Evolutionary conservation across 1,139 yeast species (phyloP), one percentile per base, ranked within the genome.

Genomic region (Sugiyamaella paludigena): DNA sequence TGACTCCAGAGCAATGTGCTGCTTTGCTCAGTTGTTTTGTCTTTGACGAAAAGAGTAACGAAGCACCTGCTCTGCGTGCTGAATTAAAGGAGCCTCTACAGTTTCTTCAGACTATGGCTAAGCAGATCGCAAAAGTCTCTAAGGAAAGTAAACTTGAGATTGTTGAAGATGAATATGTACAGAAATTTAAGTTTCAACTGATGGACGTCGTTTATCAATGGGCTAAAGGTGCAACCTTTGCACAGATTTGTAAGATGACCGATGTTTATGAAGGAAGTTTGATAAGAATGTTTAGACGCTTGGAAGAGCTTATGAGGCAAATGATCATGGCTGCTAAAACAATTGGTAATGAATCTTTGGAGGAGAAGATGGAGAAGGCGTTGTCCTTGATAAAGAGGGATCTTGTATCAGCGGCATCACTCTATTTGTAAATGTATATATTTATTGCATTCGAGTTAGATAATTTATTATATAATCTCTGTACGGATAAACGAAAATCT

Each of bases 161-260:
- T 42, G 83, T 83, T 6, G 98, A 89, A 64, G 88, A 88, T 62
- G 98, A 91, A 54, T 94, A 92, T 64, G 84, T 92, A 38, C 96
- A 89, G 64, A 78, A 84, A 29, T 94, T 92, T 74, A 81, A 95
- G 67, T 84, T 89, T 24, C 96, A 92, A 64, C 75, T 94, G 57
- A 91, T 94, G 98, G 98, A 89, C 65, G 98, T 92, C 44, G 96
- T 94, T 0, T 88, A 72, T 68, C 88, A 94, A 40, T 94, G 99
- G 99, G 87, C 97, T 66, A 84, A 85, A 64, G 98, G 98, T 28
- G 96, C 96, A 4, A 74, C 92, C 0, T 94, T 94, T 69, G 91
- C 97, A 0, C 97, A 91, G 66, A 91, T 92, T 54, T 92, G 98
- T 73, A 91, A 91, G 69, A 88, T 92, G 97, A 92, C 98, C 0